These are phyloP conservation scores for Turnera subulata DNA, from an alignment of 345 rosid genomes.

Conservation along the genomic window DNA sequence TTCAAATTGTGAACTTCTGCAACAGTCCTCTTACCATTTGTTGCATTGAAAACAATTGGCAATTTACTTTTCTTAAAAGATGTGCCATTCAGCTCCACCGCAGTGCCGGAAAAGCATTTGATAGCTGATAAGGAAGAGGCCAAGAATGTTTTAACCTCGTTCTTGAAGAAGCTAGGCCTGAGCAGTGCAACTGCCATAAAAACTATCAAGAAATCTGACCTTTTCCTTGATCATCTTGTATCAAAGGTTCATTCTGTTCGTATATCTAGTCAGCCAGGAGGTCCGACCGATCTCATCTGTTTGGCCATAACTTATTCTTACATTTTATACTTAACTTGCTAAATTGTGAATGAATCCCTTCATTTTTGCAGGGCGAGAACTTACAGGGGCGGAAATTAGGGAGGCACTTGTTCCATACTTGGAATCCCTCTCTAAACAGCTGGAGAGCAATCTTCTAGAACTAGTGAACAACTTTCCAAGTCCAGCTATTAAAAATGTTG, in stretches of 20 bases:
- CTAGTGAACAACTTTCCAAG: no score
- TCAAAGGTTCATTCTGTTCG: constrained; percentile 76
- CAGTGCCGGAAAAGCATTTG: constrained; percentile 55
- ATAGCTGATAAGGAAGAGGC: constrained; percentile 93
- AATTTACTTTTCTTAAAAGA: constrained; percentile 19
- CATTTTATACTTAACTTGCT: not conserved
- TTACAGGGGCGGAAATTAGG: no score
- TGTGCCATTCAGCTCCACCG: constrained; percentile 46
- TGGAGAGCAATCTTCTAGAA: no score
- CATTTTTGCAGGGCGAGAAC: constrained; percentile 8
- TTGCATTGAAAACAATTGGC: no score
- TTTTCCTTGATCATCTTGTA: constrained; percentile 70
- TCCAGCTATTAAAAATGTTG: no score
- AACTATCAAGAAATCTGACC: constrained; percentile 66
- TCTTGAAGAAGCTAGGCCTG: constrained; percentile 78
- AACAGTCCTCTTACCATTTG: no score
- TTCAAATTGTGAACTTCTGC: no score
- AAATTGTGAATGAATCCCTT: constrained; percentile 4
- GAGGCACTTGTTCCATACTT: no score
- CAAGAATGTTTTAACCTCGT: constrained; percentile 73
- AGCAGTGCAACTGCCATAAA: constrained; percentile 65
- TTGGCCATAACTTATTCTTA: not conserved
- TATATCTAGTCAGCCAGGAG: constrained; percentile 87
- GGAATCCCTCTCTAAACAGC: no score
- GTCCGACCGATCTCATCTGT: constrained; percentile 55